phyloP scores from a whole-genome alignment of 805 yeast genomes.

The Starmerella asiatica region DNA sequence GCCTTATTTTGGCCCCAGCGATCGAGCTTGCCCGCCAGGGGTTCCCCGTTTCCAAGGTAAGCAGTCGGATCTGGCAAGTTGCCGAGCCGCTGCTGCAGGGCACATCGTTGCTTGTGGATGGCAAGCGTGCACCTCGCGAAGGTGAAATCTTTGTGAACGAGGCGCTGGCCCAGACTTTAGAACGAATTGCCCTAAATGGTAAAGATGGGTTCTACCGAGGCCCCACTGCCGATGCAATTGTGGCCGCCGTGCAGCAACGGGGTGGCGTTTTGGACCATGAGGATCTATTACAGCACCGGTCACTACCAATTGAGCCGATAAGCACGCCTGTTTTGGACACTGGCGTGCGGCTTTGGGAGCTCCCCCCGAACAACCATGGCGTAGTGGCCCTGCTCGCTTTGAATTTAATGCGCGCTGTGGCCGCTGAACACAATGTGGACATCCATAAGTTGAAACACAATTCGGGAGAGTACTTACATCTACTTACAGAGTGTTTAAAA shows the following conservation, averaged over 20 bases:
- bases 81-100: conserved; percentile 31
- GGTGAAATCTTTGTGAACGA: conserved; percentile 47
- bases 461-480: conserved; percentile 55
- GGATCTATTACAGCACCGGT: conserved; percentile 45
- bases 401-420: conserved; percentile 49
- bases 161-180: conserved; percentile 41
- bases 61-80: conserved; percentile 39
- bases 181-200: conserved; percentile 41
- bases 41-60: conserved; percentile 47
- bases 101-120: conserved; percentile 26
- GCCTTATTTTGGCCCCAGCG: conserved; percentile 34
- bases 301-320: conserved; percentile 56
- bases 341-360: conserved; percentile 55
- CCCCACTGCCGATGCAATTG: conserved; percentile 51
- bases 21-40: conserved; percentile 59
- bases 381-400: conserved; percentile 58
- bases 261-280: conserved; percentile 45
- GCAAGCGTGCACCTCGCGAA: conserved; percentile 36
- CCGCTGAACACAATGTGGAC: conserved; percentile 33
- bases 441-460: conserved; percentile 45
- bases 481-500: conserved; percentile 58
- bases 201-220: conserved; percentile 60
- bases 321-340: conserved; percentile 30
- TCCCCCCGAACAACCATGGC: conserved; percentile 79
- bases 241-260: conserved; percentile 36